Conservation (phyloP, 306 rosid species). For the Vigna hirtella region DNA sequence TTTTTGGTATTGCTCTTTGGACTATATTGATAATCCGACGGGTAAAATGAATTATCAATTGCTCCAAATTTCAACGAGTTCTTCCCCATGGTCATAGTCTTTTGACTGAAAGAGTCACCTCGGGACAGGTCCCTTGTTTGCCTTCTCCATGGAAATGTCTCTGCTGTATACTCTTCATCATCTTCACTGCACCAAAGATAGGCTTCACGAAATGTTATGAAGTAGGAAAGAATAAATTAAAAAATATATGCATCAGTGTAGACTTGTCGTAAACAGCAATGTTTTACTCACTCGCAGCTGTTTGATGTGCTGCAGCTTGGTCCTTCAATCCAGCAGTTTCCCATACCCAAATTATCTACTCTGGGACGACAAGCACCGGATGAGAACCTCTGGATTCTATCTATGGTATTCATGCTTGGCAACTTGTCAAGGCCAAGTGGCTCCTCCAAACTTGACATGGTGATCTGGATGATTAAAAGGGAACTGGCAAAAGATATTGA, state of each 20-base stretch:
- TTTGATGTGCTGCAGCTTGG: constrained; percentile 83
- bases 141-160: constrained; percentile 76
- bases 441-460: constrained; percentile 94
- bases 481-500: constrained; percentile 42
- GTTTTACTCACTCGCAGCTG: constrained; percentile 63
- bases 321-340: constrained; percentile 79
- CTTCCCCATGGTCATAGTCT: constrained; percentile 52
- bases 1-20: constrained; percentile 48
- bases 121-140: constrained; percentile 61
- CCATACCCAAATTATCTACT: constrained; percentile 70
- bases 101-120: constrained; percentile 53
- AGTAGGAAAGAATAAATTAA: not conserved
- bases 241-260: not conserved
- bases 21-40: constrained; percentile 51
- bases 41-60: constrained; percentile 53
- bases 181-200: constrained; percentile 63
- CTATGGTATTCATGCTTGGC: constrained; percentile 85
- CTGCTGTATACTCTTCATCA: constrained; percentile 59
- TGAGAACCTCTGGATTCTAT: constrained; percentile 80
- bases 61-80: constrained; percentile 51
- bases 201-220: constrained; percentile 18
- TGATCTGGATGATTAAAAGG: constrained; percentile 44
- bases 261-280: constrained; percentile 13
- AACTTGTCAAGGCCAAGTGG: constrained; percentile 90
- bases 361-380: constrained; percentile 84